These are phyloP conservation scores for Ophioceras dolichostomum DNA, from an alignment of 2,329 filamentous ascomycete genomes.

Conservation along the genomic window DNA sequence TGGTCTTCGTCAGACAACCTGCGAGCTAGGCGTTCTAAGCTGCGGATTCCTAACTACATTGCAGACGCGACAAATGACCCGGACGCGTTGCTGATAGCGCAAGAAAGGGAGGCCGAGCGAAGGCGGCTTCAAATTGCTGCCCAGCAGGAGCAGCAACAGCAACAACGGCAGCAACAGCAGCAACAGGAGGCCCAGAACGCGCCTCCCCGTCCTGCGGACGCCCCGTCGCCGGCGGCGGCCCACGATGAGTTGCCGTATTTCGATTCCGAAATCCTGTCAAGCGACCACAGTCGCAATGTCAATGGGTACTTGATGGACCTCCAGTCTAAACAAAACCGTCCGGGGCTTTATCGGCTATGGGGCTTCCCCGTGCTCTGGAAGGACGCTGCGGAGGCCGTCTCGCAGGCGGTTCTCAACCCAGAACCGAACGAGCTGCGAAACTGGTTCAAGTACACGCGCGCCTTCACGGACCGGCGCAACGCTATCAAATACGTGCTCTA, in stretches of 20 bases:
- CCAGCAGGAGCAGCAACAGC: slow-evolving; percentile 2
- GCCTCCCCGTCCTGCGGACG: background rate
- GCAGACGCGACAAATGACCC: slow-evolving; percentile 22
- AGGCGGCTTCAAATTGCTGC: too few species aligned
- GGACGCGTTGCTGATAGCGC: slow-evolving; percentile 14
- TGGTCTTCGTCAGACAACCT: too few species aligned
- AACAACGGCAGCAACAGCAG: background rate
- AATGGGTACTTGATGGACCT: too few species aligned
- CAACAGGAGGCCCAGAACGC: too few species aligned
- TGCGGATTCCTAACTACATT: slow-evolving; percentile 24
- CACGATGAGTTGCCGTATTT: too few species aligned
- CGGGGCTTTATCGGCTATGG: slow-evolving; percentile 12
- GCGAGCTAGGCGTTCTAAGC: slow-evolving; percentile 2
- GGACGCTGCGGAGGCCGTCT: slow-evolving; percentile 24
- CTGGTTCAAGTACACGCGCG: slow-evolving; percentile 20
- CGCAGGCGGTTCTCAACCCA: slow-evolving; percentile 15
- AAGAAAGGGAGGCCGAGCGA: too few species aligned
- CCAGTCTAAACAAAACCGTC: too few species aligned
- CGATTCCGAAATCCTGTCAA: too few species aligned
- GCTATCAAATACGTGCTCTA: slow-evolving; percentile 20
- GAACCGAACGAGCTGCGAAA: slow-evolving; percentile 17
- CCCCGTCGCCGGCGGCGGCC: background rate
- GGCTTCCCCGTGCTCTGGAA: slow-evolving; percentile 26
- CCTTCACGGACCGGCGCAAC: too few species aligned
- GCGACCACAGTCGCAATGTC: too few species aligned